A percentile compares a stretch with the other conserved stretches of the same genome.
phyloP scores from a whole-genome alignment of 2,329 filamentous ascomycete species.

The Colletotrichum australisinense region DNA sequence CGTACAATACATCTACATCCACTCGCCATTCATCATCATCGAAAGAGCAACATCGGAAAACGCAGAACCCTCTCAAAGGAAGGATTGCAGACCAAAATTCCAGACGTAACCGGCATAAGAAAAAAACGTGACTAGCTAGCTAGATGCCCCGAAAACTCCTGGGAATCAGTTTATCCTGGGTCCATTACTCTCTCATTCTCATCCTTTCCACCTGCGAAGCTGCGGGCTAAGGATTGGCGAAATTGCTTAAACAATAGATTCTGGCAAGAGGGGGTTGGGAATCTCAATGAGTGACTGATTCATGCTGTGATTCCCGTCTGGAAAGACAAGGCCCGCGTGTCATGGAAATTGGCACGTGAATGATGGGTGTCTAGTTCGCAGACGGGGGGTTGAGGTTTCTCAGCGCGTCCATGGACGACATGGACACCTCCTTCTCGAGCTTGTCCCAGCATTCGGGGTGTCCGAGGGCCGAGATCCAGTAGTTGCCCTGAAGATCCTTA shows the following conservation, averaged over 20 bases:
- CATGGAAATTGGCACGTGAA: background rate
- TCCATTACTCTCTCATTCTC: background rate
- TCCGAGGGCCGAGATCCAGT: constrained; percentile 42
- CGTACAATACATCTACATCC: background rate
- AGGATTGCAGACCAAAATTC: background rate
- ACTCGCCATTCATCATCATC: background rate
- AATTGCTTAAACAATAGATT: background rate
- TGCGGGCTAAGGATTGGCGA: background rate
- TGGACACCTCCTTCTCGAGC: constrained; percentile 39
- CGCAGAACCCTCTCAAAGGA: too few species aligned
- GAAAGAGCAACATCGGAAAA: background rate
- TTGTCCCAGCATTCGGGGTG: constrained; percentile 41
- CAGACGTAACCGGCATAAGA: background rate
- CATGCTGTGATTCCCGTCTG: background rate
- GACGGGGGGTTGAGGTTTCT: background rate
- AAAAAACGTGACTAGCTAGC: background rate
- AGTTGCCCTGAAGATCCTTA: constrained; percentile 43
- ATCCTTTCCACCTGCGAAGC: background rate
- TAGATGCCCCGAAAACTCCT: background rate
- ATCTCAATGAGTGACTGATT: background rate
- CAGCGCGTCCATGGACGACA: background rate
- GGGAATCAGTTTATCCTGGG: background rate
- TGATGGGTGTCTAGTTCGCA: background rate
- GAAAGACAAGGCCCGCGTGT: background rate
- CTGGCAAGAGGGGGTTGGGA: background rate